A percentile compares a stretch with the other conserved stretches of the same genome.
Evolutionary conservation across 192 early-diverging fungal genomes (phyloP).

Genomic region (Allomyces macrogynus): DNA sequence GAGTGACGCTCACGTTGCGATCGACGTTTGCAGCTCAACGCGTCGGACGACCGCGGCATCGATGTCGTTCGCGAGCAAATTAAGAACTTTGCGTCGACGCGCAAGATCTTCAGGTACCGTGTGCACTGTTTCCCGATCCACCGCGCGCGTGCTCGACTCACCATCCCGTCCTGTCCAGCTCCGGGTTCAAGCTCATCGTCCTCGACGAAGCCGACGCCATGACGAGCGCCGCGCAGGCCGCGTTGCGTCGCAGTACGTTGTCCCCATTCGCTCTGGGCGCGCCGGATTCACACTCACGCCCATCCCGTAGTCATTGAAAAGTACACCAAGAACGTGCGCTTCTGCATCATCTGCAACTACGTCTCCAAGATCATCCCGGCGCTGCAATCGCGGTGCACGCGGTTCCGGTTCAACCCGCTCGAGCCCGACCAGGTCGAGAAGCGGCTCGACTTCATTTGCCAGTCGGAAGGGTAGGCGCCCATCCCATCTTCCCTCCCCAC

Average conservation of each 20-base stretch:
- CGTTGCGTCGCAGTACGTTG: conserved; percentile 59
- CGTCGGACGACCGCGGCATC: conserved; percentile 96
- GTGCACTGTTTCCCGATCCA: too few species aligned
- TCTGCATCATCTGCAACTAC: conserved; percentile 99
- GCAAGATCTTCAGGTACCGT: conserved; percentile 57
- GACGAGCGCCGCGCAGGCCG: conserved; percentile 79
- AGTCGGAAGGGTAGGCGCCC: conserved; percentile 33
- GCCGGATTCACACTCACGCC: too few species aligned
- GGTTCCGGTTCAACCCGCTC: conserved; percentile 86
- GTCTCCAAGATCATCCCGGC: conserved; percentile 94
- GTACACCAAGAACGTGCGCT: conserved; percentile 91
- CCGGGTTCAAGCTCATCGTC: conserved; percentile 88
- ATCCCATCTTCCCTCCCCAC: conserved; percentile 4
- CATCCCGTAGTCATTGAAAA: conserved; percentile 70
- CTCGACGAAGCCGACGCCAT: conserved; percentile 95
- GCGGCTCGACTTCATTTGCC: conserved; percentile 48
- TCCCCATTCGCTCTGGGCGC: not conserved
- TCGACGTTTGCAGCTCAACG: conserved; percentile 49
- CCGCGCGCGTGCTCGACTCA: too few species aligned
- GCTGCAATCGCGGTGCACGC: conserved; percentile 92
- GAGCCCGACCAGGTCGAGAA: conserved; percentile 52
- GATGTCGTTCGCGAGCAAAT: conserved; percentile 96
- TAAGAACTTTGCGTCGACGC: conserved; percentile 92
- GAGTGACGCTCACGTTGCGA: not conserved
- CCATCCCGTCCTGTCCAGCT: conserved; percentile 13